Base-by-base conservation (phyloP, 371 early-diverging fungal species). In the Circinella minor region DNA sequence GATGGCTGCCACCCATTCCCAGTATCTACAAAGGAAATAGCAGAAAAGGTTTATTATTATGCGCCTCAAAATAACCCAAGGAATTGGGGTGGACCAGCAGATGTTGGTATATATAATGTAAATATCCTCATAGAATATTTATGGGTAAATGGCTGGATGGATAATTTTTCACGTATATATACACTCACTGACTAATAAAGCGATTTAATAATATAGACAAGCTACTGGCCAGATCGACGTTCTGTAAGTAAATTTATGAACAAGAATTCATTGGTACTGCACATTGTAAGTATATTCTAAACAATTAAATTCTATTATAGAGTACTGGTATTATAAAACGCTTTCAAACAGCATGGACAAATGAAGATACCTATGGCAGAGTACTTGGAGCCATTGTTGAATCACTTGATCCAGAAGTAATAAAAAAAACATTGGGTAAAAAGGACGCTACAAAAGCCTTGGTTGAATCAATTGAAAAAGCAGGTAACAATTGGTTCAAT, bases 11-110 rank as follows among this genome's bases (percentile, higher is more conserved):
- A n/a, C 15, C 38, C 63, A 1, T 15, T 71, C 20, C 47, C 55
- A 11, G 37, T 54, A 39, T 15, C 36, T 34, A 7, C 39, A 55
- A 46, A 66, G 11, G 55, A 54, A 1, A 60, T 67, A 0, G 47
- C 43, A 13, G 65, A 66, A 4, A 48, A 71, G 4, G 71, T 74
- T 3, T 75, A 74, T 15, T 78, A 76, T 55, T 27, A 57, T 4
- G 65, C 67, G 3, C 72, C 79, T 18, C 27, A 43, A 7, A 10
- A 61, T 18, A 74, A 78, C 49, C 9, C 4, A 9, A 46, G 74
- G 20, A 78, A 74, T 46, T 63, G 70, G 70, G 79, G 79, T 5
- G 68, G 71, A 4, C 60, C 51, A n/a, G 47, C 66, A 18, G 78
- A 78, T 51, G 60, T 59, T 10, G 66, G 71, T 15, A 49, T 76